Base-by-base conservation (phyloP, 306 rosid species). In the Acacia acuminata region DNA sequence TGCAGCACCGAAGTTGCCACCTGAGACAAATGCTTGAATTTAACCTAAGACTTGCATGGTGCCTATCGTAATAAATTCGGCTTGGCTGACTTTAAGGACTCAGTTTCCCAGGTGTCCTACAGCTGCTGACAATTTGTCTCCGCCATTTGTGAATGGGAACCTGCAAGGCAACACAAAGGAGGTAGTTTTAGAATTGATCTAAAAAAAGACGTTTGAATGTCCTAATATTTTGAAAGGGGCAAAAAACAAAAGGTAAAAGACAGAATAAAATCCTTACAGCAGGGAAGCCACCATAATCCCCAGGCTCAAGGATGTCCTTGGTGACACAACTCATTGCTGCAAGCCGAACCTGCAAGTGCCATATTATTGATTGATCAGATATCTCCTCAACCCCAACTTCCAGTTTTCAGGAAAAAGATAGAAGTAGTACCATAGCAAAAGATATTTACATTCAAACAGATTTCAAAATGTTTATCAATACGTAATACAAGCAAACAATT, bases 281-380 rank as follows among this genome's bases (percentile, higher is more conserved):
- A 25, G 94, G 94, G 85, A 93, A 93, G 86, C 97, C 97, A 66
- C 91, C 97, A 48, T 92, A 89, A 84, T 93, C 97, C 72, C 98
- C 99, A 64, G 98, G 91, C 74, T 88, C 93, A 79, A 82, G 91
- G 83, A 93, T 92, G 84, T 93, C 90, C 88, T 86, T 96, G 44
- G 94, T 96, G 55, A 96, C 98, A 84, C 89, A 91, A 82, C 94
- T 96, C 81, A 47, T 30, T 50, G 96, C 99, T 56, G 99, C 98
- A 78, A 95, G 94, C 64, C 96, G 89, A 50, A 93, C 98, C 99
- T 91, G 88, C 83, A 87, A 87, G 81, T 4, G 30, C 69, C 73
- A 70, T 50, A 61, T 24, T 15, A 74, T 85, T 43, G 85, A 42
- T 36, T 36, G 32, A 74, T 86, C 69, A 91, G 87, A 81, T 65